A percentile compares a stretch with the other conserved stretches of the same genome.
Evolutionary conservation across 768 basidiomycete genomes (phyloP).

Genomic region (Botryobasidium botryosum): DNA sequence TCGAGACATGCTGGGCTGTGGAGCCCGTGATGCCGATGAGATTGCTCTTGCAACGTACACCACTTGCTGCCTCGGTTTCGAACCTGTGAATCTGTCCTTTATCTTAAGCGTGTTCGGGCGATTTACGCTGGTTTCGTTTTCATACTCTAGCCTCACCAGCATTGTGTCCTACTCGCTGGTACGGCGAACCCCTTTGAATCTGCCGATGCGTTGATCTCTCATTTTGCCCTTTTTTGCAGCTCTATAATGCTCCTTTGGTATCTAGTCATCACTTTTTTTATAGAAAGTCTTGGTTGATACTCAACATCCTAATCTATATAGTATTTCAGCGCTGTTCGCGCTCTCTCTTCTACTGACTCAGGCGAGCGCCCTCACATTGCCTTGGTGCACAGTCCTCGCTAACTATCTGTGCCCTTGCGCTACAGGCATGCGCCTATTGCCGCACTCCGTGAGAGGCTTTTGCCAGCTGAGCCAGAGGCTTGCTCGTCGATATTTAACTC

Average conservation of each 20-base stretch:
- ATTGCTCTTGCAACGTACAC: constrained; percentile 60
- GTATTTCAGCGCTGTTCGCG: too few relatives aligned
- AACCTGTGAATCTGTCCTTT: constrained; percentile 34
- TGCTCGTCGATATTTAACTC: neutral
- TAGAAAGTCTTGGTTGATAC: too few relatives aligned
- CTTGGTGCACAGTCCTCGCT: too few relatives aligned
- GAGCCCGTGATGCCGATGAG: constrained; percentile 86
- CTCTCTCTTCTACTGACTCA: too few relatives aligned
- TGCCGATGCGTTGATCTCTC: too few relatives aligned
- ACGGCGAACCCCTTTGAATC: constrained; percentile 15
- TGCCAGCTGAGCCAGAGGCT: constrained; percentile 13
- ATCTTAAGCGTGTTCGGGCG: neutral
- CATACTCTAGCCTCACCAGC: constrained; percentile 32
- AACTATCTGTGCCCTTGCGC: neutral
- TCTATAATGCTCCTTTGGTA: constrained; percentile 82
- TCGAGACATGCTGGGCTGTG: constrained; percentile 60
- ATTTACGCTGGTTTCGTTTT: neutral
- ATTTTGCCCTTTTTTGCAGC: too few relatives aligned
- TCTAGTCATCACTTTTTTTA: too few relatives aligned
- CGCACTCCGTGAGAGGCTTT: constrained; percentile 54
- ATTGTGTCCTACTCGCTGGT: constrained; percentile 71
- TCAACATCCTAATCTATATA: too few relatives aligned
- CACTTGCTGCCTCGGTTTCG: constrained; percentile 59
- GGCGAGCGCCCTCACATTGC: too few relatives aligned
- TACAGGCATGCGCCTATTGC: constrained; percentile 71